Base-by-base conservation (phyloP, 768 basidiomycete genomes). In the Lactifluus subvellereus region DNA sequence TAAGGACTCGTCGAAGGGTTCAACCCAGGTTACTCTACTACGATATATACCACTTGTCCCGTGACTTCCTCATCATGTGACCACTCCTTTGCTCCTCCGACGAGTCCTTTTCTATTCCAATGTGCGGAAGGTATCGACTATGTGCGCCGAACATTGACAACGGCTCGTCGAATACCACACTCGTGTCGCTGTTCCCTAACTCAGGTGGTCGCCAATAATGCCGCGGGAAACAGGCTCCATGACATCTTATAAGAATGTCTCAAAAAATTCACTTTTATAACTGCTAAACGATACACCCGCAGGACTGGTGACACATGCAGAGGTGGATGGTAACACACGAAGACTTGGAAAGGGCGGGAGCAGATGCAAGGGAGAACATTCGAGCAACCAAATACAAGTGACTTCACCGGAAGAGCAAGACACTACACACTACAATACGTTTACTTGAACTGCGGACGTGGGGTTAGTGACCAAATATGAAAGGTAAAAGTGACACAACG, bases 401-500 rank as follows among this genome's bases (percentile, higher is more conserved):
- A 40, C 43, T 20, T 20, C 27, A 52, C 20, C n/a, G 60, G n/a
- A 16, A 48, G 22, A 11, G 43, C 35, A 38, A 30, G 32, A 48
- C 47, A 48, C 35, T 43, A 59, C 57, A 51, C 10, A 50, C 27
- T 40, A 62, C 54, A 43, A 51, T 51, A 27, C 27, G 35, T 60
- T 66, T 72, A 74, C 69, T 74, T 74, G 72, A 74, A 74, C 73
- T 74, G 30, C 27, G 9, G 40, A 62, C 9, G 22, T 61, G 16
- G 42, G 20, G 18, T 59, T 33, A 60, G 33, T 10, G 38, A 60
- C 55, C n/a, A 59, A 58, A 14, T 3, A 16, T 30, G 3, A n/a
- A 55, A 20, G 16, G 33, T 1, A n/a, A 59, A 55, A 49, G 7
- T 14, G 52, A 59, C 38, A 33, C 30, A 16, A 83, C 91, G 79